Evolutionary conservation across 352 stramenopile genomes (phyloP), one percentile per base, ranked within the genome.

Genomic region (Phytophthora citrophthora): DNA sequence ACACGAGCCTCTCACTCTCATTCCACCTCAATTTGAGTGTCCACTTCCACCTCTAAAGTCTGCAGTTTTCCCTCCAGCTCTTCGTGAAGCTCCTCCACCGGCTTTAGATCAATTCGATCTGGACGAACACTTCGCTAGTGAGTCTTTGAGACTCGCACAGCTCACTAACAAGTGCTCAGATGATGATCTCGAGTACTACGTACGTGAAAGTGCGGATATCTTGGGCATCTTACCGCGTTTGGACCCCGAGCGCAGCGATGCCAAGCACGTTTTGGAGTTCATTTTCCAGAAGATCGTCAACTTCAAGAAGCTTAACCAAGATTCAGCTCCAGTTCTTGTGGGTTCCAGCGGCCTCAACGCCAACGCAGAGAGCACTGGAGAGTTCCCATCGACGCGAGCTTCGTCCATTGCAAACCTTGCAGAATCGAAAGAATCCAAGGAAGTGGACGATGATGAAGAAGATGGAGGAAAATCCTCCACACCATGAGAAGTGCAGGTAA

Each of bases 91-190:
- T 9, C 91, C 90, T 23, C 81, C 93, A 8, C 96, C 96, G 5
- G 91, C 93, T 32, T 72, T 99, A 26, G 96, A 99, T 55, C 92
- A 98, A 60, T 99, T 99, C 64, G 94, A 99, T 82, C 81, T 99
- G 15, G 96, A 99, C 68, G 96, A 99, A 70, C 94, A 98, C 68
- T 98, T 98, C 66, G 94, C 95, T 11, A 96, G 89, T 62, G 89
- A 97, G 59, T 86, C 83, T 13, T 72, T 98, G 36, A 89, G 95
- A 13, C 81, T 99, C 31, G 93, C 93, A 1, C 93, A 98, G 71
- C 90, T 99, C 44, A 98, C 92, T 9, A 98, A 98, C 77, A 98
- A 98, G 79, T 98, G 88, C 74, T 94, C 87, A 26, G 91, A 98
- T 58, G 86, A 96, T 54, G 92, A 98, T 51, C 71, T 99, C 16